A percentile compares a stretch with the other conserved stretches of the same genome.
These are phyloP conservation scores for Leccinum disarticulatum DNA, from an alignment of 768 basidiomycete species.

Conservation along the genomic window DNA sequence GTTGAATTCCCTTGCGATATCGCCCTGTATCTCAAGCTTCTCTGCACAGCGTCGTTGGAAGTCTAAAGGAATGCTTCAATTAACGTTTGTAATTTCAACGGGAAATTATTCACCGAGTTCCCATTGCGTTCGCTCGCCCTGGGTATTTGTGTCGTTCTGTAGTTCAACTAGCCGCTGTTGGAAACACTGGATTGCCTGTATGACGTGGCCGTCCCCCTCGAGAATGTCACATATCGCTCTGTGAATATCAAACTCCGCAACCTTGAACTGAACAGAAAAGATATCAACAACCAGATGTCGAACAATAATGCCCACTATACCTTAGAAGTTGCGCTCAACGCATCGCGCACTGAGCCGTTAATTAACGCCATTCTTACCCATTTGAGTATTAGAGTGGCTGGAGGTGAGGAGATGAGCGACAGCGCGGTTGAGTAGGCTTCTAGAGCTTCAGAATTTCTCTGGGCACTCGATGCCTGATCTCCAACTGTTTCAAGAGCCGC, in stretches of 20 bases:
- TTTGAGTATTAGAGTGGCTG: neutral
- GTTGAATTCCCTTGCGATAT: neutral
- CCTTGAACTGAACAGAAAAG: neutral
- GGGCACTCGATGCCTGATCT: neutral
- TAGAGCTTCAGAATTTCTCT: neutral
- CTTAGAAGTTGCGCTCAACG: neutral
- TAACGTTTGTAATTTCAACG: neutral
- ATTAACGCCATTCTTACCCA: neutral
- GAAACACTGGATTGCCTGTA: neutral
- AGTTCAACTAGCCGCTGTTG: neutral
- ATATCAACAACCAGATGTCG: too few relatives aligned
- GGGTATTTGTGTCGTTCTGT: neutral
- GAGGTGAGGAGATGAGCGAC: neutral
- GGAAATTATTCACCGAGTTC: neutral
- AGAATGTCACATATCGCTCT: conserved; percentile 4
- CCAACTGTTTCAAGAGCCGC: neutral
- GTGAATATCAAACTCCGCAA: neutral
- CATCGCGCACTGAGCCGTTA: neutral
- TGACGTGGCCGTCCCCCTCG: neutral
- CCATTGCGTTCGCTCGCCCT: neutral
- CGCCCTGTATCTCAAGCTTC: neutral
- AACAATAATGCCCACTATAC: neutral
- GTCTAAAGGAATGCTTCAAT: neutral
- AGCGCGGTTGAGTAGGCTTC: neutral
- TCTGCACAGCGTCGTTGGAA: neutral